Conservation (phyloP, 768 basidiomycete genomes). For the Auriscalpium orientale region DNA sequence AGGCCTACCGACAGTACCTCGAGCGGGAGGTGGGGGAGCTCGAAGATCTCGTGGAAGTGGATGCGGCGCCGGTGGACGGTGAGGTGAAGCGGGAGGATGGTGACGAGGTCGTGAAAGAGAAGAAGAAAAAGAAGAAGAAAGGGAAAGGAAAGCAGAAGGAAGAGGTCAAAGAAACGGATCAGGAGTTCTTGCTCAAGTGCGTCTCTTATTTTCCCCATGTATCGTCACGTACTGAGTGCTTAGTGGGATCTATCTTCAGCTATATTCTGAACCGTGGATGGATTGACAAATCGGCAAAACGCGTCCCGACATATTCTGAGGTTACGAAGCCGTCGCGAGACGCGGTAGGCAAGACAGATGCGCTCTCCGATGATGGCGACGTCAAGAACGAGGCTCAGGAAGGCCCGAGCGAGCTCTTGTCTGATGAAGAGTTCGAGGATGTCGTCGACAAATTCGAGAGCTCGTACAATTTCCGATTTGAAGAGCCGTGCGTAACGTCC, state of each 20-base stretch:
- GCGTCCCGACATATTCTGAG: slow-evolving; percentile 82
- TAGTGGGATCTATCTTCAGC: slow-evolving; percentile 34
- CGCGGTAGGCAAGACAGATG: slow-evolving; percentile 24
- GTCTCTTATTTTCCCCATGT: slow-evolving; percentile 22
- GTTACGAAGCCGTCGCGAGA: slow-evolving; percentile 36
- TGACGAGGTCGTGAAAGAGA: slow-evolving; percentile 18
- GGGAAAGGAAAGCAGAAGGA: slow-evolving; percentile 27
- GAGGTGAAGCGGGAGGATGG: slow-evolving; percentile 23
- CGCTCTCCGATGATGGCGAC: no score
- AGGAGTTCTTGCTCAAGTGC: slow-evolving; percentile 87
- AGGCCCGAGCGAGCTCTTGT: slow-evolving; percentile 28
- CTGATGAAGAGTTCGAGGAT: slow-evolving; percentile 82
- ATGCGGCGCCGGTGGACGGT: slow-evolving; percentile 19
- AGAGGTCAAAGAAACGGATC: slow-evolving; percentile 57
- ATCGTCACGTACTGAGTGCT: no score
- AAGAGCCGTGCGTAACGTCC: slow-evolving; percentile 70
- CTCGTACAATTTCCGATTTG: slow-evolving; percentile 97
- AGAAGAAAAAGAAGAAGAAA: slow-evolving; percentile 22
- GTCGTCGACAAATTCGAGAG: slow-evolving; percentile 88
- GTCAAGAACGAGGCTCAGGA: slow-evolving; percentile 18
- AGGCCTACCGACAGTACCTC: slow-evolving; percentile 79
- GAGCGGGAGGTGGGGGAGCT: slow-evolving; percentile 78
- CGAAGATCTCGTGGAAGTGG: slow-evolving; percentile 55
- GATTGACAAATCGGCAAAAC: slow-evolving; percentile 73
- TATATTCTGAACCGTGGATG: slow-evolving; percentile 97